Evolutionary conservation across 192 early-diverging fungal species (phyloP).

Genomic region (Linderina pennispora): DNA sequence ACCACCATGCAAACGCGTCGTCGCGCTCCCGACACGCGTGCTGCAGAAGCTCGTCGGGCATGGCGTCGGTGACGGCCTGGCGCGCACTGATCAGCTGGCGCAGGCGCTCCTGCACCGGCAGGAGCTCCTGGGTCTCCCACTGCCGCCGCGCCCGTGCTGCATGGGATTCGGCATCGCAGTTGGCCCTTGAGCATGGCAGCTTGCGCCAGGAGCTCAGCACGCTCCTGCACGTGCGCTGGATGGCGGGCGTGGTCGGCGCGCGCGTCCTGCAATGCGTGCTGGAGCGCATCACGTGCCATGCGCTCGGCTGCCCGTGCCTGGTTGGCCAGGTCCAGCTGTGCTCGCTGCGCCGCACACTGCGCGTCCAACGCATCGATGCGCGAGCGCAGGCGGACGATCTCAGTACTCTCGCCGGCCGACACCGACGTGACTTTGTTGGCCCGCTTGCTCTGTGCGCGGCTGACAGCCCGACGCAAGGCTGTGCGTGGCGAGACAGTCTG

Average conservation of each 20-base stretch:
- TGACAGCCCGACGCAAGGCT: slow-evolving; percentile 28
- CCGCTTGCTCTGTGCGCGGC: slow-evolving; percentile 34
- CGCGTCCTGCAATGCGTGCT: slow-evolving; percentile 18
- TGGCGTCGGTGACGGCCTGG: neutral
- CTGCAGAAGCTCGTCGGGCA: slow-evolving; percentile 7
- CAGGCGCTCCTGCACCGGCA: slow-evolving; percentile 36
- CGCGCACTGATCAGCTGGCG: slow-evolving; percentile 8
- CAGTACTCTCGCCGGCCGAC: slow-evolving; percentile 32
- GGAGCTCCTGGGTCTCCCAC: slow-evolving; percentile 40
- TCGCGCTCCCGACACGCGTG: slow-evolving; percentile 21
- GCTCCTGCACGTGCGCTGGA: slow-evolving; percentile 31
- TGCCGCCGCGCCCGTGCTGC: slow-evolving; percentile 15
- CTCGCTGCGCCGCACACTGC: slow-evolving; percentile 14
- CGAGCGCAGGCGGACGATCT: slow-evolving; percentile 11
- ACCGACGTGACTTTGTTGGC: slow-evolving; percentile 41
- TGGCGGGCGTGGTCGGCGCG: slow-evolving; percentile 20
- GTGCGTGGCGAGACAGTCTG: slow-evolving; percentile 42
- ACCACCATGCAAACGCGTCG: slow-evolving; percentile 31
- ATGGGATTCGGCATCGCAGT: slow-evolving; percentile 28
- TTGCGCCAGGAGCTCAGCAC: slow-evolving; percentile 28
- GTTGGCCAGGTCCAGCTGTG: slow-evolving; percentile 24
- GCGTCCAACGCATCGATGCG: slow-evolving; percentile 13
- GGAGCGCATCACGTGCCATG: slow-evolving; percentile 9
- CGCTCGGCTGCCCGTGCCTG: slow-evolving; percentile 29
- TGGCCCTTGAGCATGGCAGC: slow-evolving; percentile 23